These are phyloP conservation scores for Candolleomyces eurysporus DNA, from an alignment of 768 basidiomycete genomes.

Conservation along the genomic window DNA sequence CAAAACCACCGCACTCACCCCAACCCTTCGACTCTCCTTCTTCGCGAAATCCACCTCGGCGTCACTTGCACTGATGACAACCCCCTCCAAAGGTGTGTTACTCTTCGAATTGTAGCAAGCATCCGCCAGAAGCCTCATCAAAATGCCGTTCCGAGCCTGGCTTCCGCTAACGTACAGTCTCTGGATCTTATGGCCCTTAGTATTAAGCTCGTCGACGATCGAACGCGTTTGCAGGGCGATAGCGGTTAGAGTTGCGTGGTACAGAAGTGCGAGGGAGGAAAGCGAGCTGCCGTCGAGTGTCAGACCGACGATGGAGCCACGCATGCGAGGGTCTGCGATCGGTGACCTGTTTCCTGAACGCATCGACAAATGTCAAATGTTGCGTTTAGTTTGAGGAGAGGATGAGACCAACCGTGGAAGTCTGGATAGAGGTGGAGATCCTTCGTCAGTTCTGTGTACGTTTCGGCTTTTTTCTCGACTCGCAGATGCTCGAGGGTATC, in stretches of 20 bases:
- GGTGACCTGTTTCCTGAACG: constrained; percentile 89
- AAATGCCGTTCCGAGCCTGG: constrained; percentile 83
- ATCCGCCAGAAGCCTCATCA: constrained; percentile 91
- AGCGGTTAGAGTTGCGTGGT: constrained; percentile 87
- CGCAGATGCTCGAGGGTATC: constrained; percentile 69
- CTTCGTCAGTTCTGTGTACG: constrained; percentile 82
- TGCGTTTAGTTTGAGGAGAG: neutral
- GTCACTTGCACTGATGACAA: constrained; percentile 43
- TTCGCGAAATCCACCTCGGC: constrained; percentile 81
- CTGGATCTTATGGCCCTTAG: constrained; percentile 74
- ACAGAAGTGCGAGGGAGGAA: constrained; percentile 83
- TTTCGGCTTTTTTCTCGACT: constrained; percentile 50
- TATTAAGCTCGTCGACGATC: constrained; percentile 89
- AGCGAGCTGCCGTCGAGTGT: constrained; percentile 54
- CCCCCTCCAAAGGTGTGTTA: neutral
- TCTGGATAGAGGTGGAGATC: constrained; percentile 96
- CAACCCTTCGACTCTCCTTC: constrained; percentile 77
- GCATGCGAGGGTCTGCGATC: constrained; percentile 93
- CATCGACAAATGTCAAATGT: neutral
- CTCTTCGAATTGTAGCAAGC: constrained; percentile 76
- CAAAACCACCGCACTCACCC: constrained; percentile 81
- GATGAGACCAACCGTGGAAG: constrained; percentile 63
- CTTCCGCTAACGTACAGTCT: constrained; percentile 92
- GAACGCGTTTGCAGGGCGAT: constrained; percentile 94
- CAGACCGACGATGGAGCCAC: constrained; percentile 87